Percentiles rank a stretch among this genome's conserved stretches.
These are phyloP conservation scores for Lactifluus hygrophoroides DNA, from an alignment of 768 basidiomycete species.

Conservation along the genomic window DNA sequence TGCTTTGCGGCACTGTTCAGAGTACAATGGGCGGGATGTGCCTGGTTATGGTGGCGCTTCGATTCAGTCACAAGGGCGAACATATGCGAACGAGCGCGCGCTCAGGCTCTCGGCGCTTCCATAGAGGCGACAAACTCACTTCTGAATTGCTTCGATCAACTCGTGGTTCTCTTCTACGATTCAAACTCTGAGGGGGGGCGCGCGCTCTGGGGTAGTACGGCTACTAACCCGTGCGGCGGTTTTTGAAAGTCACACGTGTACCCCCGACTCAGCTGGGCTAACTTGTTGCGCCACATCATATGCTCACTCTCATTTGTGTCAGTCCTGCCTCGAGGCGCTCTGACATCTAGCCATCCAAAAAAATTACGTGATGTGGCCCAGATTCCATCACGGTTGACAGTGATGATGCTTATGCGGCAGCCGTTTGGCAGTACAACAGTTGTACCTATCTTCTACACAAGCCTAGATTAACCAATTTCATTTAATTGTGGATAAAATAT, in stretches of 20 bases:
- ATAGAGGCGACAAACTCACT: not conserved
- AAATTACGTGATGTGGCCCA: not conserved
- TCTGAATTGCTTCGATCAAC: not conserved
- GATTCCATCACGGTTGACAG: not conserved
- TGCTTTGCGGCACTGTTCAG: not conserved
- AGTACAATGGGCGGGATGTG: conserved; percentile 5
- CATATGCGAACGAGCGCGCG: not conserved
- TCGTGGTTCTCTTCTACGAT: not conserved
- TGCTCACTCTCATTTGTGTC: not conserved
- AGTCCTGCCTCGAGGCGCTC: not conserved
- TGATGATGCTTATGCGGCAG: not conserved
- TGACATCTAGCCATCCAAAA: not conserved
- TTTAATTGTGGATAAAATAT: not conserved
- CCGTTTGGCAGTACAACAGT: not conserved
- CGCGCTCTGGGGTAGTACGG: too few species aligned
- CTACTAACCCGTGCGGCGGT: too few species aligned
- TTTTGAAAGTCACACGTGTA: conserved; percentile 12
- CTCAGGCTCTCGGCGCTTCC: conserved; percentile 10
- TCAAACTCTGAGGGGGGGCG: not conserved
- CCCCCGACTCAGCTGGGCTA: not conserved
- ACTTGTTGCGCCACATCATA: conserved; percentile 13
- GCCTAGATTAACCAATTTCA: not conserved
- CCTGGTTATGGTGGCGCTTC: conserved; percentile 7
- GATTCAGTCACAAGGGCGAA: conserved; percentile 4
- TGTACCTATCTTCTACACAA: not conserved